A percentile compares a stretch with the other conserved stretches of the same genome.
These are phyloP conservation scores for Gremmenia infestans DNA, from an alignment of 2,329 filamentous ascomycete genomes.

Conservation along the genomic window DNA sequence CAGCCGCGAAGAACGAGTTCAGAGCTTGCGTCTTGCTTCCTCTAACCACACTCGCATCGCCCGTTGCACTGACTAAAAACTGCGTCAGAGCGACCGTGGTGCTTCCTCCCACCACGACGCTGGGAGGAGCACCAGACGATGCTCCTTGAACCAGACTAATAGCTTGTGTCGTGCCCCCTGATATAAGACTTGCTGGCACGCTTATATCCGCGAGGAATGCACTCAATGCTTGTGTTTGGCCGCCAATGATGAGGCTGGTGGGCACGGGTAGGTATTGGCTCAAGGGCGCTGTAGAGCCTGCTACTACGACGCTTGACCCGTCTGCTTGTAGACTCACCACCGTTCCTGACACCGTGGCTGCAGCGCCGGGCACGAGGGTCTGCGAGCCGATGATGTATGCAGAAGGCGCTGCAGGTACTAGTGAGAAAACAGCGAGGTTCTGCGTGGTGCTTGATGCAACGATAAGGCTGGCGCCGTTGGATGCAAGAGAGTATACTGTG, in stretches of 20 bases:
- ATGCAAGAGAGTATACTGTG: not conserved
- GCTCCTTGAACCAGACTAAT: not conserved
- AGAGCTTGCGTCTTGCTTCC: not conserved
- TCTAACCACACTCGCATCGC: not conserved
- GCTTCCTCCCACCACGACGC: not conserved
- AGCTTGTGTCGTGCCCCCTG: not conserved
- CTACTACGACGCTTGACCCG: not conserved
- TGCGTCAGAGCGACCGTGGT: not conserved
- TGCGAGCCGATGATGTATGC: constrained; percentile 1
- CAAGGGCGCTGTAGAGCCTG: not conserved
- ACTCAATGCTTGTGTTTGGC: not conserved
- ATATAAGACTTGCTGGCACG: not conserved
- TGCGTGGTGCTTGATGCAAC: not conserved
- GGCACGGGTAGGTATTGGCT: not conserved
- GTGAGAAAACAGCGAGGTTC: not conserved
- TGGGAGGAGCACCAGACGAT: not conserved
- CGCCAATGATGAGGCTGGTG: not conserved
- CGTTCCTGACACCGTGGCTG: constrained; percentile 1
- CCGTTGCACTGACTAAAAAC: not conserved
- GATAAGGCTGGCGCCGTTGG: not conserved
- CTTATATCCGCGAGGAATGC: not conserved
- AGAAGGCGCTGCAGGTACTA: not conserved
- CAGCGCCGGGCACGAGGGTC: not conserved
- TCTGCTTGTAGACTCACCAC: not conserved
- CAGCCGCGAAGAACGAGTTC: not conserved